phyloP scores from a whole-genome alignment of 495 filamentous ascomycete genomes.

The Clohesyomyces aquaticus region DNA sequence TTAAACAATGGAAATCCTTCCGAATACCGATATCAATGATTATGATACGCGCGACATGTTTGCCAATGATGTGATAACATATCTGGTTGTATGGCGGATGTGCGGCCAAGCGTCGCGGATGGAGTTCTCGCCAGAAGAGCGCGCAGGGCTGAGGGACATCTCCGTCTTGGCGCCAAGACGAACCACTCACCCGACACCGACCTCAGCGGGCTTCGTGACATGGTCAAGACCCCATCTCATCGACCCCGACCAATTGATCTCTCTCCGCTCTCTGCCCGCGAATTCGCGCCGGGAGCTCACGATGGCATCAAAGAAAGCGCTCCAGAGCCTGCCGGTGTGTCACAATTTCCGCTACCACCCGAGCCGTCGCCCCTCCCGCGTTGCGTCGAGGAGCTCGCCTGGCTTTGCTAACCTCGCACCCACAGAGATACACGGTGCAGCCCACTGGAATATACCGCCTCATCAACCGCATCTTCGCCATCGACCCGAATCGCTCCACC shows the following conservation, averaged over 20 bases:
- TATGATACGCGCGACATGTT: no score
- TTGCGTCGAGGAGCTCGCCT: background rate
- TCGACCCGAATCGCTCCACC: conserved; percentile 88
- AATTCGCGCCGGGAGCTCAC: background rate
- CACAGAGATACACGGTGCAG: conserved; percentile 95
- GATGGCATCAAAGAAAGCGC: conserved; percentile 12
- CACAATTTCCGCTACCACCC: background rate
- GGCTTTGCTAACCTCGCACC: background rate
- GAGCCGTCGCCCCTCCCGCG: background rate
- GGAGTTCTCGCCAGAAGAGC: no score
- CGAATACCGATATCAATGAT: no score
- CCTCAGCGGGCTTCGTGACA: background rate
- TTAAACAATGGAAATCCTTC: no score
- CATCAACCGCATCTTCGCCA: conserved; percentile 73
- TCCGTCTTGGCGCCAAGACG: background rate
- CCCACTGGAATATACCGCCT: conserved; percentile 87
- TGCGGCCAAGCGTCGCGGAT: no score
- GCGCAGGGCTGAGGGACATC: no score
- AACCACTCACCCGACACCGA: background rate
- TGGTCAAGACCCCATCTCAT: background rate
- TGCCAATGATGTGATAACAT: no score
- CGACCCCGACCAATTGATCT: conserved; percentile 9
- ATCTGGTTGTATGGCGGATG: no score
- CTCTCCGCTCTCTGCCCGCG: background rate
- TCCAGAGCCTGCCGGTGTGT: conserved; percentile 9